Evolutionary conservation across 768 basidiomycete genomes (phyloP), one percentile per base, ranked within the genome.

Genomic region (Cystofilobasidium bisporidii): DNA sequence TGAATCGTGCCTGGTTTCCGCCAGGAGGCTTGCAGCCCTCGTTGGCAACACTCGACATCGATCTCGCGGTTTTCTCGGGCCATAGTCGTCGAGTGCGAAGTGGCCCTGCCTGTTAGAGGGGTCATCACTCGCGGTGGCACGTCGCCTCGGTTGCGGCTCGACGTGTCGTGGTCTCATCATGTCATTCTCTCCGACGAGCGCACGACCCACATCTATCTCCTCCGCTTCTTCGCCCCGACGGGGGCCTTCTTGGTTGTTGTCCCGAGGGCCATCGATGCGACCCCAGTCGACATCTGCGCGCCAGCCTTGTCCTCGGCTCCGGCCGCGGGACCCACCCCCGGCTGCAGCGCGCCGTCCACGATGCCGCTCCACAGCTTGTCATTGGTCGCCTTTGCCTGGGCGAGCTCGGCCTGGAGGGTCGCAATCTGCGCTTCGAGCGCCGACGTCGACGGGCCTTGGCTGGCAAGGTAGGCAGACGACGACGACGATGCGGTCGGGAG

Each of bases 331-430:
- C 28, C 61, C 0, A 18, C 67, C 10, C 55, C 67, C 2, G 48
- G 33, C 1, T 48, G 56, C 6, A 68, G 41, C 11, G 50, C 55
- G 22, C 67, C 67, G 20, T 50, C 67, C 4, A 68, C 67, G n/a
- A 68, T 43, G 26, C 67, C 83, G 71, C 88, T 87, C 93, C 93
- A 96, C 87, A 96, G 94, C 62, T 83, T 81, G 73, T 96, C 91
- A 72, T 96, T 97, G 68, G 96, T 81, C n/a, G 86, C 84, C 74
- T 91, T 90, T 6, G 93, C 93, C 74, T 85, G 86, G 32, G 84
- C 83, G 9, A 97, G 79, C 69, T 91, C 86, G 56, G 84, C 82
- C 56, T 81, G 83, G 66, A 94, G 76, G 30, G 76, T 78, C 60
- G 80, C 80, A 11, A 91, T 82, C 76, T 96, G 90, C 3, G 79